These are phyloP conservation scores for Podospora sp. DNA, from an alignment of 495 filamentous ascomycete species.

Conservation along the genomic window DNA sequence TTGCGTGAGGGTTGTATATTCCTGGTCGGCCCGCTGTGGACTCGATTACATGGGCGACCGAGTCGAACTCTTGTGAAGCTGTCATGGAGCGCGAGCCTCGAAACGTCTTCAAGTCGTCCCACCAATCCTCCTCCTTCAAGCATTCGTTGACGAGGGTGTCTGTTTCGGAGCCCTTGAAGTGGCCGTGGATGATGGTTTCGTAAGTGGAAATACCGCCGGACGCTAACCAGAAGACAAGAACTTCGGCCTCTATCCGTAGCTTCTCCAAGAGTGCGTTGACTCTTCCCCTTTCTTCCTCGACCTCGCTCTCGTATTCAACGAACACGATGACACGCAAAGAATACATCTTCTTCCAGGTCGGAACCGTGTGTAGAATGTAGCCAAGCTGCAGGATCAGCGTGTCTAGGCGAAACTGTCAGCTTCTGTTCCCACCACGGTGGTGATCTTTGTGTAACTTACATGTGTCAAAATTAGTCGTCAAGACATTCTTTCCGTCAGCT, in stretches of 20 bases:
- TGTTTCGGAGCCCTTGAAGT: constrained; percentile 45
- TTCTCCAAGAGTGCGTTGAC: constrained; percentile 78
- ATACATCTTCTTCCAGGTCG: constrained; percentile 78
- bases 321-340: constrained; percentile 78
- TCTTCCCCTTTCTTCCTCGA: constrained; percentile 74
- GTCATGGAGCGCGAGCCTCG: constrained; percentile 60
- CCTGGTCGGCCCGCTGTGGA: constrained; percentile 39
- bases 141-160: constrained; percentile 58
- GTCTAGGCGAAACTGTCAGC: constrained; percentile 44
- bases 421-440: not conserved
- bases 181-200: constrained; percentile 75
- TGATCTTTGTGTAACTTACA: constrained; percentile 44
- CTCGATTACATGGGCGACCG: constrained; percentile 37
- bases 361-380: constrained; percentile 81
- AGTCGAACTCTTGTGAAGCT: constrained; percentile 40
- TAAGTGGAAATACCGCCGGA: constrained; percentile 73
- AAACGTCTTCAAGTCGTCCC: constrained; percentile 70
- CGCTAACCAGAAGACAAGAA: constrained; percentile 81
- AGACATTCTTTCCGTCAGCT: constrained; percentile 65
- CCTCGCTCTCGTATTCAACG: constrained; percentile 85
- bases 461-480: constrained; percentile 91
- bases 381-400: constrained; percentile 85
- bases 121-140: constrained; percentile 76
- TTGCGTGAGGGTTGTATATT: constrained; percentile 33
- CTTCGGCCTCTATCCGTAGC: constrained; percentile 76